Evolutionary conservation across 495 filamentous ascomycete genomes (phyloP).

Genomic region (Penicillium malachiteum): DNA sequence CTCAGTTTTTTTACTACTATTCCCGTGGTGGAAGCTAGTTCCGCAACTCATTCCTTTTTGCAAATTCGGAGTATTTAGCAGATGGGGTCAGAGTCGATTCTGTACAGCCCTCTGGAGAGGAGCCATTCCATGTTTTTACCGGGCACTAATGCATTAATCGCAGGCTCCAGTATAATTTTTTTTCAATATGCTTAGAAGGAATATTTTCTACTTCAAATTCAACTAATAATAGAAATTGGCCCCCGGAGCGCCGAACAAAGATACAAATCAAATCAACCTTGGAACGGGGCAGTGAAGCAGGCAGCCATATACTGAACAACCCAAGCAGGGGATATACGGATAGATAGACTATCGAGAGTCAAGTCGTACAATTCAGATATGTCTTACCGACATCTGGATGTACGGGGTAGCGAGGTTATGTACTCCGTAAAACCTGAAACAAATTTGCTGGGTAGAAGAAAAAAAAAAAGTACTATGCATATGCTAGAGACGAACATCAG

Average conservation of each 20-base stretch:
- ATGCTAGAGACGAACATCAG: background rate
- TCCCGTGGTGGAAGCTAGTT: no score
- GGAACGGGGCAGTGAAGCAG: conserved; percentile 9
- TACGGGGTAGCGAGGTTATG: background rate
- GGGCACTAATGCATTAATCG: background rate
- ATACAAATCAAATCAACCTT: background rate
- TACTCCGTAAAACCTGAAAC: no score
- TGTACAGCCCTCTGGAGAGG: no score
- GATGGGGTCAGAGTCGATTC: no score
- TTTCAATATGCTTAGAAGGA: background rate
- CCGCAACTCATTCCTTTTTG: no score
- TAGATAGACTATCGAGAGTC: background rate
- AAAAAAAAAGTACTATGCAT: no score
- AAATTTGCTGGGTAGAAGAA: no score
- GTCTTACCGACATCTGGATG: conserved; percentile 12
- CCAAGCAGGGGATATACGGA: conserved; percentile 14
- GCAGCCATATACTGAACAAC: conserved; percentile 14
- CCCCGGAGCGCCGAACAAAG: background rate
- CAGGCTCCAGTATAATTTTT: background rate
- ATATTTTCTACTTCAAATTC: background rate
- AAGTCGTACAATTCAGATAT: conserved; percentile 10
- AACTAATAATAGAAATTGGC: conserved; percentile 6
- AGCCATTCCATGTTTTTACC: no score
- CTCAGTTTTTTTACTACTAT: no score
- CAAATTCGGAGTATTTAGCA: no score